A percentile compares a stretch with the other conserved stretches of the same genome.
phyloP scores from a whole-genome alignment of 768 basidiomycete species.

The Suillus subluteus region DNA sequence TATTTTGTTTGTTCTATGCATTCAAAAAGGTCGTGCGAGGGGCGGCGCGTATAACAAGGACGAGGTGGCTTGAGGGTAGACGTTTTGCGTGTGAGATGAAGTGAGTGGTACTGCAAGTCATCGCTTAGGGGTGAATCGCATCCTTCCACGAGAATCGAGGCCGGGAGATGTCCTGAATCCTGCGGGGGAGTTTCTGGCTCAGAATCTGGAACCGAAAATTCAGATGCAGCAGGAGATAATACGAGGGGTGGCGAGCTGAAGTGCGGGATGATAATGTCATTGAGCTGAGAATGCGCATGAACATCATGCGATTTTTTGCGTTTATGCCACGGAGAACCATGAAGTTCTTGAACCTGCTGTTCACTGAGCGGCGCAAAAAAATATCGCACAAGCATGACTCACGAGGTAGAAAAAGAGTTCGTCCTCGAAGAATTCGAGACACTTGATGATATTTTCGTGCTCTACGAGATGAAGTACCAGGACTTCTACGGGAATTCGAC shows the following conservation, averaged over 20 bases:
- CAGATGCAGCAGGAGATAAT: conserved; percentile 59
- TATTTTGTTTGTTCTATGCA: conserved; percentile 89
- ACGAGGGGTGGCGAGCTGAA: conserved; percentile 49
- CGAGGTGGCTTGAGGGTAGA: conserved; percentile 29
- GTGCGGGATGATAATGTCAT: conserved; percentile 25
- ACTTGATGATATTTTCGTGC: conserved; percentile 84
- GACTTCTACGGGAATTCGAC: conserved; percentile 80
- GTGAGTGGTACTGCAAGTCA: conserved; percentile 12
- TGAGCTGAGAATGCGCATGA: conserved; percentile 25
- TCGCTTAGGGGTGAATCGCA: conserved; percentile 16
- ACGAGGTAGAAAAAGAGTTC: conserved; percentile 85
- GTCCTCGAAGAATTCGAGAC: conserved; percentile 86
- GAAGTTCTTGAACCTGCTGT: conserved; percentile 83
- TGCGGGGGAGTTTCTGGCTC: conserved; percentile 48
- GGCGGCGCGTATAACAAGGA: conserved; percentile 62
- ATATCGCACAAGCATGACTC: conserved; percentile 31
- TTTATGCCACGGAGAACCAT: conserved; percentile 87
- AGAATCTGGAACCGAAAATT: conserved; percentile 47
- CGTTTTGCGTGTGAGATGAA: conserved; percentile 15
- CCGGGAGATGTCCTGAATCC: conserved; percentile 26
- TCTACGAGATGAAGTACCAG: conserved; percentile 72
- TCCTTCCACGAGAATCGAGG: conserved; percentile 23
- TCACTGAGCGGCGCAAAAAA: conserved; percentile 1
- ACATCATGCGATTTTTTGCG: conserved; percentile 37
- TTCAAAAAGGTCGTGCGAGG: conserved; percentile 93